Evolutionary conservation across 1,139 yeast species (phyloP).

Genomic region (Candida mesenterica): DNA sequence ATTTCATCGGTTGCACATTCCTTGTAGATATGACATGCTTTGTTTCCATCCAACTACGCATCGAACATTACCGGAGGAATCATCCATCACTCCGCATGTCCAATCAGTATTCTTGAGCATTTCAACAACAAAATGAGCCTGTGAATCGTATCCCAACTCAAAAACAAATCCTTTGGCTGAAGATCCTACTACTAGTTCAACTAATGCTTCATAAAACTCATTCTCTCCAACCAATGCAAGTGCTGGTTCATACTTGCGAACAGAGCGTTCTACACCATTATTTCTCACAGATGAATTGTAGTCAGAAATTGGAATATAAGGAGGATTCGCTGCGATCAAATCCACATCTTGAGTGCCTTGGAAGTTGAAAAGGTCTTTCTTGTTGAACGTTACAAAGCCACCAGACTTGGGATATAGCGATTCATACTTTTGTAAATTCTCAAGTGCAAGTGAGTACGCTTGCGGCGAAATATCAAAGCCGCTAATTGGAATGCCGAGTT

Average conservation of each 20-base stretch:
- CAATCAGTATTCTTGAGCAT: conserved; percentile 20
- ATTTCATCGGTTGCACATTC: conserved; percentile 1
- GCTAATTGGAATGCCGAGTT: conserved; percentile 21
- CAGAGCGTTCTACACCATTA: conserved; percentile 55
- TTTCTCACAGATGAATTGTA: conserved; percentile 31
- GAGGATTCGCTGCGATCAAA: conserved; percentile 80
- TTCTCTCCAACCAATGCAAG: conserved; percentile 74
- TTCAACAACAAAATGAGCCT: conserved; percentile 26
- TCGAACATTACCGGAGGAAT: conserved; percentile 31
- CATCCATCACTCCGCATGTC: conserved; percentile 27
- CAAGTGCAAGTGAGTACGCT: conserved; percentile 52
- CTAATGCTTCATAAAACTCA: conserved; percentile 64
- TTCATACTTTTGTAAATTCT: conserved; percentile 33
- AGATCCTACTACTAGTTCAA: conserved; percentile 40
- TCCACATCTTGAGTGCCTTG: conserved; percentile 32
- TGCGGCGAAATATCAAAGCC: conserved; percentile 61
- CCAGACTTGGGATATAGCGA: conserved; percentile 5
- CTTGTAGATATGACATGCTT: conserved; percentile 3
- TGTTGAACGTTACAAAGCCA: conserved; percentile 16
- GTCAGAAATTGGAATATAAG: conserved; percentile 63
- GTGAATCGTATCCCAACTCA: conserved; percentile 40
- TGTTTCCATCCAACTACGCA: conserved; percentile 41
- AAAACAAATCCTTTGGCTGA: conserved; percentile 41
- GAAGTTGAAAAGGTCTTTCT: conserved; percentile 9
- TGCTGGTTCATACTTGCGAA: conserved; percentile 67